Base-by-base conservation (phyloP, 768 basidiomycete species). In the Leucocoprinus sp. region DNA sequence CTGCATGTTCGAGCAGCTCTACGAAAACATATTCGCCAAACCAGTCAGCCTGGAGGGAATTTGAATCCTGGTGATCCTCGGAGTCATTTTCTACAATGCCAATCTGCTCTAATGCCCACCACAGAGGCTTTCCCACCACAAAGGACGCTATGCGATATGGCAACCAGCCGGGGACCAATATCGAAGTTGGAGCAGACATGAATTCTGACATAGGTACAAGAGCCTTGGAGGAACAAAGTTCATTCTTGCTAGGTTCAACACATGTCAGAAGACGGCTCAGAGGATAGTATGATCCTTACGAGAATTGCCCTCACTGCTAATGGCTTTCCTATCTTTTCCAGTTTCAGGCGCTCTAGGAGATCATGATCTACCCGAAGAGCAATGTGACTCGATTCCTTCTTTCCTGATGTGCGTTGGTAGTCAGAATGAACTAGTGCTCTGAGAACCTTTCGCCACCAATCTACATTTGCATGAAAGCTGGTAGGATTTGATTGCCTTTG, bases 21-120 rank as follows among this genome's bases (percentile, higher is more conserved):
- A 85, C 57, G 23, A 87, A 58, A 11, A 90, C 82, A 56, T 88
- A 86, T 34, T 84, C 79, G 7, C 86, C 88, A 60, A 70, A 77
- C 78, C 61, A 84, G 51, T 51, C 60, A 50, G 62, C 73, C 24
- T 52, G 51, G 2, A 54, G 43, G 14, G 54, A 56, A 5, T 56
- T 52, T 8, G 68, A 27, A 2, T 72, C 43, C n/a, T n/a, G n/a
- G n/a, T n/a, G n/a, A 11, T 72, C 65, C 19, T 84, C 82, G 37
- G n/a, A n/a, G n/a, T n/a, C n/a, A n/a, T 86, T 83, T 2, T 75
- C 76, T 5, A 85, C 76, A 3, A 92, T 63, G 19, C 78, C 82
- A n/a, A 82, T 66, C 51, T 87, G 86, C 50, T 84, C 80, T 46
- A 93, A 72, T 2, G 83, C 80, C 90, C 90, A 93, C 84, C 83